Base-by-base conservation (phyloP, 345 rosid species). In the Gossypium thurberi region DNA sequence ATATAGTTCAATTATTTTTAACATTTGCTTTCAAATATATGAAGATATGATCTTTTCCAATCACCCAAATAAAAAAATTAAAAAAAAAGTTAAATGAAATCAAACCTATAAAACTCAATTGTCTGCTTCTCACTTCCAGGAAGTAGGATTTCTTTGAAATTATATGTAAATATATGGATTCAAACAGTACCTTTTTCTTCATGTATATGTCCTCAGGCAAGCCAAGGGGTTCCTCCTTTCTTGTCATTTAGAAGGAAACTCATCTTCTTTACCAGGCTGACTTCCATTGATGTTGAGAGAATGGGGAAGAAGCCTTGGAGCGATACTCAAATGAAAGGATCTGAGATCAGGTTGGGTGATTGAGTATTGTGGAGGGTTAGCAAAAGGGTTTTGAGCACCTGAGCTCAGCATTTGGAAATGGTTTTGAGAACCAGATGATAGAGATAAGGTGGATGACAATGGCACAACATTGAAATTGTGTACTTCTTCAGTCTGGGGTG, bases 351-450 rank as follows among this genome's bases (percentile, higher is more conserved):
- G 11, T 48, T 72, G 75, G 47, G 58, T 72, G 48, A 72, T 44
- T 26, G 75, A 61, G 75, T 61, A 72, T 3, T 28, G 20, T n/a
- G 68, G 67, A 9, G 69, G 48, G 69, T 28, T 61, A 23, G 69
- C 44, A 72, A 61, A 18, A 48, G 53, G 47, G 63, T 79, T 78
- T 85, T 33, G 85, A 42, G 84, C 61, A 58, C 52, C 78, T 20
- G 89, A 74, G 64, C 74, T 73, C 77, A 82, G 77, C 87, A 84
- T 79, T 46, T 87, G 91, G 69, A 83, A 83, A 15, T 83, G 90
- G 69, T 75, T 88, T 73, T 85, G 89, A 69, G 86, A 76, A 65
- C 77, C 78, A 18, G 85, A 81, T 57, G 86, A 82, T 62, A 82
- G 73, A 56, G 88, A 85, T 15, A 83, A 69, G 20, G 83, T 40